Evolutionary conservation across 192 early-diverging fungal species (phyloP).

Genomic region (Mortierella antarctica): DNA sequence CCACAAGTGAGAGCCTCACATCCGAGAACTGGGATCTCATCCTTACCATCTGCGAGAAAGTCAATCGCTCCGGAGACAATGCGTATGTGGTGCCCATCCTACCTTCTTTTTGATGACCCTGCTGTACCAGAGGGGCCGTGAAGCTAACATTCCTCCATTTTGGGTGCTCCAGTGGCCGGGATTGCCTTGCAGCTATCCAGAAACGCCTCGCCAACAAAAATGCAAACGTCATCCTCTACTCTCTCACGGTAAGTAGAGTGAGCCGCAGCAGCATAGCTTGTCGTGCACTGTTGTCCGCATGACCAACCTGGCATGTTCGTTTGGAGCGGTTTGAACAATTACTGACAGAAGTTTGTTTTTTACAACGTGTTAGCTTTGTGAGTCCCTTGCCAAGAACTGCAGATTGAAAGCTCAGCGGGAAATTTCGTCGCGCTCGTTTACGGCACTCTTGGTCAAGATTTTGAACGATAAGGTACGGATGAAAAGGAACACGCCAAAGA

Average conservation of each 20-base stretch:
- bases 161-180: conserved; percentile 62
- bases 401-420: conserved; percentile 81
- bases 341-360: conserved; percentile 1
- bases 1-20: conserved; percentile 93
- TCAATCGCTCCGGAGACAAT: conserved; percentile 59
- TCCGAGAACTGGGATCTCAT: conserved; percentile 94
- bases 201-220: conserved; percentile 82
- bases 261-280: not conserved
- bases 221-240: conserved; percentile 82
- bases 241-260: conserved; percentile 64
- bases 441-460: conserved; percentile 79
- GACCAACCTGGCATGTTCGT: not conserved
- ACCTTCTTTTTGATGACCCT: not conserved
- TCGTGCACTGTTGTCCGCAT: not conserved
- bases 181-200: conserved; percentile 76
- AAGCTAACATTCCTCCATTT: too few relatives aligned
- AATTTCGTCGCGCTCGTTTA: conserved; percentile 88
- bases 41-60: conserved; percentile 77
- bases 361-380: conserved; percentile 71
- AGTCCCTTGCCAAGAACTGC: conserved; percentile 94
- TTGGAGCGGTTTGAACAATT: too few relatives aligned
- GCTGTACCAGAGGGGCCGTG: too few relatives aligned
- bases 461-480: conserved; percentile 71
- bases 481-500: not conserved
- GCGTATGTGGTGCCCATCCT: conserved; percentile 38